Conservation (phyloP, 2,329 filamentous ascomycete species). For the Fusarium equiseti region DNA sequence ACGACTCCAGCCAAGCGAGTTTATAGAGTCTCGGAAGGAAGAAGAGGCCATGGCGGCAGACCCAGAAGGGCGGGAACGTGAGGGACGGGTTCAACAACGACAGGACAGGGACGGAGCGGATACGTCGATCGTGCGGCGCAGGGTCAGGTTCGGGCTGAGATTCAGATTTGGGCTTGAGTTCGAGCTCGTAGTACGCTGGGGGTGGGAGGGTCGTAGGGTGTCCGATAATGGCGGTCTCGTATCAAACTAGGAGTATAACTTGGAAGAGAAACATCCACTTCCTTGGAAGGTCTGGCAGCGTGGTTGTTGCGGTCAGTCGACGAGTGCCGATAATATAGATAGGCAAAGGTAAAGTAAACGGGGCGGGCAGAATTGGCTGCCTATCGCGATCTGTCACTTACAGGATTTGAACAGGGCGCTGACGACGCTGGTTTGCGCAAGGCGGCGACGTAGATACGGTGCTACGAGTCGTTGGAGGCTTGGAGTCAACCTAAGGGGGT, state of each 20-base stretch:
- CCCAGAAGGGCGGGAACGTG: conserved; percentile 36
- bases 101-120: conserved; percentile 43
- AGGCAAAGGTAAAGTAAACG: conserved; percentile 17
- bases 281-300: conserved; percentile 28
- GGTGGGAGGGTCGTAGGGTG: conserved; percentile 36
- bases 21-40: conserved; percentile 94
- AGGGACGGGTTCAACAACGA: conserved; percentile 33
- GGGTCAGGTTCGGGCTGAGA: conserved; percentile 37
- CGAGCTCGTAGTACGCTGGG: conserved; percentile 40
- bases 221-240: conserved; percentile 27
- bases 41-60: conserved; percentile 77
- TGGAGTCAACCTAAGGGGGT: conserved; percentile 39
- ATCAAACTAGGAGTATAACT: conserved; percentile 26
- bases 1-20: conserved; percentile 93
- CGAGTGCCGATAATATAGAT: conserved; percentile 42
- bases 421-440: conserved; percentile 40
- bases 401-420: conserved; percentile 20
- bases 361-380: conserved; percentile 18
- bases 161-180: conserved; percentile 36
- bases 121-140: conserved; percentile 46
- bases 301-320: conserved; percentile 42
- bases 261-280: conserved; percentile 21
- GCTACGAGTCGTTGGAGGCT: conserved; percentile 40
- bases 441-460: conserved; percentile 25
- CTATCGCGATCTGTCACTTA: conserved; percentile 23